A percentile compares a stretch with the other conserved stretches of the same genome.
These are phyloP conservation scores for Ajuga chamaepitys DNA, from an alignment of 257 asterid species.

Conservation along the genomic window DNA sequence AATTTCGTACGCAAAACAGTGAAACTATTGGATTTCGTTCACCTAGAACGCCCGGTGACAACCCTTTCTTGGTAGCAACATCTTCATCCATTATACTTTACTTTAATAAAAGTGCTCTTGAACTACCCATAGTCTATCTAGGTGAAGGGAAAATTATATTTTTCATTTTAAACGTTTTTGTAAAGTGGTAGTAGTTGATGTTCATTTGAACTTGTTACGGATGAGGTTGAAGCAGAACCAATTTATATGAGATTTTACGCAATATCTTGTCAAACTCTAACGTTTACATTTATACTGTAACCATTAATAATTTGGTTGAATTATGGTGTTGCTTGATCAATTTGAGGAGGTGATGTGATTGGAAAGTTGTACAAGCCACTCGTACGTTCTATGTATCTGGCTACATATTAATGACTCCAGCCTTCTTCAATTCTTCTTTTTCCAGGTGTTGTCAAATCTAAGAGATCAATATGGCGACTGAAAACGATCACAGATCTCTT, in stretches of 20 bases:
- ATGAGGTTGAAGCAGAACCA: not conserved
- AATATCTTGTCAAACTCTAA: not conserved
- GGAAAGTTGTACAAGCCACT: not conserved
- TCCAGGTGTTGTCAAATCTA: slow-evolving; percentile 77
- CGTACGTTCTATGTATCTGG: not conserved
- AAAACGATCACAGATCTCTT: slow-evolving; percentile 76
- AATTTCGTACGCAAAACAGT: too few species aligned
- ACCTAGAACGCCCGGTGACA: too few species aligned
- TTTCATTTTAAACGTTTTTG: too few species aligned
- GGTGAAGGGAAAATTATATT: too few species aligned
- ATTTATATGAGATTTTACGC: not conserved
- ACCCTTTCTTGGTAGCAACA: too few species aligned
- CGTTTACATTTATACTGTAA: not conserved
- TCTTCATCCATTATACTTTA: too few species aligned
- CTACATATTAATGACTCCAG: not conserved
- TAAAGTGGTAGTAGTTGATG: too few species aligned
- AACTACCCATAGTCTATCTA: too few species aligned
- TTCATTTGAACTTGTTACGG: not conserved
- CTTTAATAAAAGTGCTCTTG: too few species aligned
- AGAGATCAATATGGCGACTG: slow-evolving; percentile 82
- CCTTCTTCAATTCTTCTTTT: slow-evolving; percentile 6
- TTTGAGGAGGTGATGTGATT: not conserved
- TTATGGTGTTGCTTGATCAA: not conserved
- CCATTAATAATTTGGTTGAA: not conserved
- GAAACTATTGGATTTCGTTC: too few species aligned